Conservation (phyloP, 1,139 yeast species). For the Geotrichum cucujoidarum region DNA sequence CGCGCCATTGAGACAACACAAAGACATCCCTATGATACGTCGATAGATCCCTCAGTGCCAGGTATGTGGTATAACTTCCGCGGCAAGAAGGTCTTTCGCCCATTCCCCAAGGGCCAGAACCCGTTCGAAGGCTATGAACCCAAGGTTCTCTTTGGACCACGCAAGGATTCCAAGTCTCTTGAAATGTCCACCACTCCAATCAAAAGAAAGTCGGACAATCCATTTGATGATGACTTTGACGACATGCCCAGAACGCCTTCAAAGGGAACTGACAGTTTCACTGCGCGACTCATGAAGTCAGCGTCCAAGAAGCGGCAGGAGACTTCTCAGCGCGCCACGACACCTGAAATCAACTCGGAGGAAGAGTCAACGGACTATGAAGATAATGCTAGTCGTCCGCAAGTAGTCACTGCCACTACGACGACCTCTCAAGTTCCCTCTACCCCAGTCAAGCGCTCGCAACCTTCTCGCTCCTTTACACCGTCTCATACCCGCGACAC, state of each 20-base stretch:
- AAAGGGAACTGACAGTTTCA: constrained; percentile 1
- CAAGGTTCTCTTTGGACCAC: constrained; percentile 24
- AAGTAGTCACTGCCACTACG: constrained; percentile 6
- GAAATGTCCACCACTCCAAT: constrained; percentile 15
- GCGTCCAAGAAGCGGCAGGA: background rate
- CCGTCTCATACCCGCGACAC: background rate
- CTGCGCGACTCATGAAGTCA: constrained; percentile 5
- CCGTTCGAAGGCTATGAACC: constrained; percentile 26
- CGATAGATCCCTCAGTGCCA: constrained; percentile 25
- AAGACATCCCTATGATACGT: constrained; percentile 26
- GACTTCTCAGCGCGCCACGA: constrained; percentile 7
- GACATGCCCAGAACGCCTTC: constrained; percentile 3
- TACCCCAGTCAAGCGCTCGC: background rate
- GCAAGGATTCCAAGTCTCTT: constrained; percentile 15
- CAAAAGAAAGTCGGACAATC: background rate
- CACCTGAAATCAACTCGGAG: constrained; percentile 17
- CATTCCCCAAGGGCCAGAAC: constrained; percentile 30
- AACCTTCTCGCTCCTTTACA: constrained; percentile 4
- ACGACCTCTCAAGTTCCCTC: no score
- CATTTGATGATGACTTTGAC: background rate
- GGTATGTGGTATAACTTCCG: constrained; percentile 42
- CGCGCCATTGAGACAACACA: background rate
- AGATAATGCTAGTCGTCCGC: constrained; percentile 3
- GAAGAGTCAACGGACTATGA: constrained; percentile 13
- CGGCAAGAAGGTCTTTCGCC: constrained; percentile 39